Conservation (phyloP, 306 rosid species). For the Datisca glomerata region DNA sequence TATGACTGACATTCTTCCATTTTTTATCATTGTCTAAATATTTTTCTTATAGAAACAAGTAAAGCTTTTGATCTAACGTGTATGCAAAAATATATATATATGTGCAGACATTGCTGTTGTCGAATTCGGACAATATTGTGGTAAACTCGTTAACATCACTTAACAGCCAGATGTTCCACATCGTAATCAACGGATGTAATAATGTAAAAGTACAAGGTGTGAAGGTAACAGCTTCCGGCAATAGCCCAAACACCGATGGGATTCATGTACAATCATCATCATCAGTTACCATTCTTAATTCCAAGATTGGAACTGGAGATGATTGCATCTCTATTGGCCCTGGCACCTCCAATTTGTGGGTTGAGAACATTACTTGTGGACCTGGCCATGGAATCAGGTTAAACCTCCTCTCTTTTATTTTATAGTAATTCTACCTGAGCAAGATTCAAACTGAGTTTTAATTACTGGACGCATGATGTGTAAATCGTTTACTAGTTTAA, state of each 20-base stretch:
- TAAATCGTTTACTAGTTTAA: too few species aligned
- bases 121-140: constrained; percentile 26
- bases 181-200: constrained; percentile 26
- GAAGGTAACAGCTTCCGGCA: constrained; percentile 19
- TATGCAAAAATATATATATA: too few species aligned
- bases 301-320: constrained; percentile 15
- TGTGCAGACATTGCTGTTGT: constrained; percentile 31
- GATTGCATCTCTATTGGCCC: constrained; percentile 44
- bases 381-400: too few species aligned
- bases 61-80: not conserved
- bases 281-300: constrained; percentile 25
- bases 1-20: not conserved
- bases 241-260: constrained; percentile 60
- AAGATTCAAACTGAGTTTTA: too few species aligned
- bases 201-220: constrained; percentile 28
- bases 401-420: too few species aligned
- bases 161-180: constrained; percentile 45
- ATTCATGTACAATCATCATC: constrained; percentile 42
- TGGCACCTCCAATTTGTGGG: constrained; percentile 33
- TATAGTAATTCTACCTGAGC: too few species aligned
- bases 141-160: constrained; percentile 23
- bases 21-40: not conserved
- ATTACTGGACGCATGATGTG: too few species aligned
- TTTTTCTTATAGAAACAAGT: not conserved
- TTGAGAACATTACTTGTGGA: too few species aligned